Evolutionary conservation across 2,329 filamentous ascomycete species (phyloP).

Genomic region (Penicillium carneum): DNA sequence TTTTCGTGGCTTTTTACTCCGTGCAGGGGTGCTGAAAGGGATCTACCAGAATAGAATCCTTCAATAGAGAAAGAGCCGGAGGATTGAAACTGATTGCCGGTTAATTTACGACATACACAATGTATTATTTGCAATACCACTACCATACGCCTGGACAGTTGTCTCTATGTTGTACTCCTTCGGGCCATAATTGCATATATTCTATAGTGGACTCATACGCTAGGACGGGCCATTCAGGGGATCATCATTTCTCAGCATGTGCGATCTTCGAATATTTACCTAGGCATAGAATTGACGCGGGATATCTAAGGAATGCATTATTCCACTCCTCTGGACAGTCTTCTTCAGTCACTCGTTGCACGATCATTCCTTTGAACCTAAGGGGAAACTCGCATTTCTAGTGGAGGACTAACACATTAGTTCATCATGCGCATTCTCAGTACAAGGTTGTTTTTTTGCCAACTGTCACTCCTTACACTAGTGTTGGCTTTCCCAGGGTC

Average conservation of each 20-base stretch:
- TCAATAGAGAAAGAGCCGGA: not conserved
- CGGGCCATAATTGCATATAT: not conserved
- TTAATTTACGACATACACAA: not conserved
- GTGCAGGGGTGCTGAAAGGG: not conserved
- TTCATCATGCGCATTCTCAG: slow-evolving; percentile 25
- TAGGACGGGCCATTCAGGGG: slow-evolving; percentile 22
- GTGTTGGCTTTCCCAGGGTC: slow-evolving; percentile 24
- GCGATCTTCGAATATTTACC: not conserved
- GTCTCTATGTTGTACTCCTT: not conserved
- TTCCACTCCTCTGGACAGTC: not conserved
- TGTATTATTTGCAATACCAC: not conserved
- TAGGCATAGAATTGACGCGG: not conserved
- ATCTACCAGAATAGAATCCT: not conserved
- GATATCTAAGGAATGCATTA: not conserved
- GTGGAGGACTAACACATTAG: not conserved
- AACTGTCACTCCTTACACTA: slow-evolving; percentile 17
- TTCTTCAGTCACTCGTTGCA: not conserved
- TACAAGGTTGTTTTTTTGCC: slow-evolving; percentile 20
- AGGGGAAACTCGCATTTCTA: not conserved
- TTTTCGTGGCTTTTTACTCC: not conserved
- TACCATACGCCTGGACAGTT: not conserved
- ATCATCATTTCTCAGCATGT: slow-evolving; percentile 16
- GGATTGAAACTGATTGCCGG: not conserved
- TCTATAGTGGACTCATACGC: not conserved
- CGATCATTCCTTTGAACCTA: not conserved